These are phyloP conservation scores for Pythium brassicae DNA, from an alignment of 352 stramenopile genomes.

Conservation along the genomic window DNA sequence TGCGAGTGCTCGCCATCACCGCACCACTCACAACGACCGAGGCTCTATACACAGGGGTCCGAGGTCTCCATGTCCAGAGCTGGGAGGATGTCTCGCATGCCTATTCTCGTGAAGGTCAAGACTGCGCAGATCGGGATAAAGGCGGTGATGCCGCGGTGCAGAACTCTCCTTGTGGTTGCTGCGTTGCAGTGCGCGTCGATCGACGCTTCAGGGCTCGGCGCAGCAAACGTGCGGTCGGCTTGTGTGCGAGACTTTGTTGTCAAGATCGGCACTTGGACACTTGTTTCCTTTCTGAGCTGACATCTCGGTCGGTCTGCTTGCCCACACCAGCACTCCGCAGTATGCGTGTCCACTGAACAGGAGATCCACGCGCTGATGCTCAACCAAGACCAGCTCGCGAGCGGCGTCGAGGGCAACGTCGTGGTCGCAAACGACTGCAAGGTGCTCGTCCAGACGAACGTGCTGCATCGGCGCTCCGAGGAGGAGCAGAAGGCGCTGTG, in stretches of 20 bases:
- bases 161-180: neutral
- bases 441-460: conserved; percentile 43
- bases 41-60: too few species aligned
- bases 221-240: conserved; percentile 20
- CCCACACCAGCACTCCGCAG: conserved; percentile 24
- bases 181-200: neutral
- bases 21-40: too few species aligned
- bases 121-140: too few species aligned
- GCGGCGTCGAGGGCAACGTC: conserved; percentile 57
- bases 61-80: too few species aligned
- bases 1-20: neutral
- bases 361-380: conserved; percentile 48
- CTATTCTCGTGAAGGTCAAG: too few species aligned
- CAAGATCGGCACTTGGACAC: too few species aligned
- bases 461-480: conserved; percentile 48
- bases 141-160: neutral
- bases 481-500: conserved; percentile 56
- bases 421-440: conserved; percentile 60
- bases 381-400: conserved; percentile 48
- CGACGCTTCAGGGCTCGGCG: conserved; percentile 20
- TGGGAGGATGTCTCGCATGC: too few species aligned
- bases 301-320: neutral
- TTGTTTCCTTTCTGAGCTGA: too few species aligned
- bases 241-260: neutral
- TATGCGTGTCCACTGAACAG: conserved; percentile 40